Evolutionary conservation across 1,284 basidiomycete species (phyloP).

Genomic region (Microbotryum scabiosae): DNA sequence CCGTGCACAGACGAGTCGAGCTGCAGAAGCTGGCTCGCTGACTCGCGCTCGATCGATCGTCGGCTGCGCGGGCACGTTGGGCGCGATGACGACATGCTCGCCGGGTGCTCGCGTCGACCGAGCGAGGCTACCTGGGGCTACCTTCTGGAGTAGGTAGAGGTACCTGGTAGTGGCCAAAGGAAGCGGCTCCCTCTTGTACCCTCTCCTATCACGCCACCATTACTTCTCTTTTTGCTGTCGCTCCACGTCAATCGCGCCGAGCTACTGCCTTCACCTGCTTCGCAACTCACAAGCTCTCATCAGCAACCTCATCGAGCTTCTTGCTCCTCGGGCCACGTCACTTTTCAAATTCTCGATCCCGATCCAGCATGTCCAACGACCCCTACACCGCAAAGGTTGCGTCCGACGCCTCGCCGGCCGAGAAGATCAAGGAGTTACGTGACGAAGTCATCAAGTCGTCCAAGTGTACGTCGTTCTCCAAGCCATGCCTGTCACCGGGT

Average conservation of each 20-base stretch:
- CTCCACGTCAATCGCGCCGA: neutral
- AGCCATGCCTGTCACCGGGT: too few relatives aligned
- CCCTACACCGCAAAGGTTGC: conserved; percentile 31
- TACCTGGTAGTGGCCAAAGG: too few relatives aligned
- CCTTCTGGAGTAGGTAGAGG: too few relatives aligned
- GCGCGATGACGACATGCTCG: too few relatives aligned
- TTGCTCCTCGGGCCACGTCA: neutral
- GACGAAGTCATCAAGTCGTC: conserved; percentile 20
- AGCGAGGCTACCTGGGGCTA: too few relatives aligned
- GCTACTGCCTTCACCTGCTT: too few relatives aligned
- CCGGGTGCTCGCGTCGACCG: too few relatives aligned
- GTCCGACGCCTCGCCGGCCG: conserved; percentile 14
- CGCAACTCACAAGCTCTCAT: neutral
- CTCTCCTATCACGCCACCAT: neutral
- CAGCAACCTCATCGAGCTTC: neutral
- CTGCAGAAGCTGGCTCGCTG: too few relatives aligned
- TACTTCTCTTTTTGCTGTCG: neutral
- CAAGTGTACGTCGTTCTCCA: conserved; percentile 11
- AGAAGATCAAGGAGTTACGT: conserved; percentile 20
- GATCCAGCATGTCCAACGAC: conserved; percentile 12
- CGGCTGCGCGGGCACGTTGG: too few relatives aligned
- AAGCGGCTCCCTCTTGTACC: too few relatives aligned
- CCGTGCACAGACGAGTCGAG: too few relatives aligned
- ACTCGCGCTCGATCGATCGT: too few relatives aligned
- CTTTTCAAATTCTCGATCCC: neutral